phyloP scores from a whole-genome alignment of 2,329 filamentous ascomycete species.

The Paecilomyces niveus region DNA sequence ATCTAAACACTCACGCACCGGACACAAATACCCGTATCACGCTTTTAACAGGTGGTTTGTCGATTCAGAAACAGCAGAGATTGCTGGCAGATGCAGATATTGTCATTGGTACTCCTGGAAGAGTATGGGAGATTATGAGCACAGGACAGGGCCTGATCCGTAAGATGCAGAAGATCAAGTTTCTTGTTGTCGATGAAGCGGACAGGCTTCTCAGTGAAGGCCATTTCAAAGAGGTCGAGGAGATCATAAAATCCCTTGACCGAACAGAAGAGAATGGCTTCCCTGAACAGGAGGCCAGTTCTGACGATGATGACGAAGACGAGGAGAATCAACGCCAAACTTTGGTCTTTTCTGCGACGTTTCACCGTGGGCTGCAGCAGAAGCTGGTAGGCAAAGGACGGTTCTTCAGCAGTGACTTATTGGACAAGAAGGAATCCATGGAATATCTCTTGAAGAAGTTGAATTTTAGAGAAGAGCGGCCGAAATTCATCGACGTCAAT shows the following conservation, averaged over 20 bases:
- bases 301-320: slow-evolving; percentile 39
- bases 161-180: slow-evolving; percentile 66
- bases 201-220: slow-evolving; percentile 87
- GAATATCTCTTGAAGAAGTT: slow-evolving; percentile 87
- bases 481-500: slow-evolving; percentile 88
- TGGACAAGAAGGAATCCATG: slow-evolving; percentile 74
- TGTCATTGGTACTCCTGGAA: slow-evolving; percentile 85
- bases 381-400: slow-evolving; percentile 76
- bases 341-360: slow-evolving; percentile 92
- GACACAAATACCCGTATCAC: slow-evolving; percentile 60
- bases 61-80: slow-evolving; percentile 89
- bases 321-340: slow-evolving; percentile 59
- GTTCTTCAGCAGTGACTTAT: slow-evolving; percentile 49
- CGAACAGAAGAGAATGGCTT: slow-evolving; percentile 43
- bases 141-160: slow-evolving; percentile 61
- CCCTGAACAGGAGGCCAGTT: slow-evolving; percentile 17
- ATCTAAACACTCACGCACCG: slow-evolving; percentile 61
- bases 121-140: slow-evolving; percentile 89
- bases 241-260: slow-evolving; percentile 78
- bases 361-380: slow-evolving; percentile 83
- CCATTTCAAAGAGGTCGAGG: slow-evolving; percentile 88
- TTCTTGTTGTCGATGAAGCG: slow-evolving; percentile 88
- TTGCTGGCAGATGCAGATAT: slow-evolving; percentile 79
- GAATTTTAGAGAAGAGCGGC: slow-evolving; percentile 75
- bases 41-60: slow-evolving; percentile 84